Evolutionary conservation across 1,284 basidiomycete species (phyloP).

Genomic region (Apiotrichum gracile): DNA sequence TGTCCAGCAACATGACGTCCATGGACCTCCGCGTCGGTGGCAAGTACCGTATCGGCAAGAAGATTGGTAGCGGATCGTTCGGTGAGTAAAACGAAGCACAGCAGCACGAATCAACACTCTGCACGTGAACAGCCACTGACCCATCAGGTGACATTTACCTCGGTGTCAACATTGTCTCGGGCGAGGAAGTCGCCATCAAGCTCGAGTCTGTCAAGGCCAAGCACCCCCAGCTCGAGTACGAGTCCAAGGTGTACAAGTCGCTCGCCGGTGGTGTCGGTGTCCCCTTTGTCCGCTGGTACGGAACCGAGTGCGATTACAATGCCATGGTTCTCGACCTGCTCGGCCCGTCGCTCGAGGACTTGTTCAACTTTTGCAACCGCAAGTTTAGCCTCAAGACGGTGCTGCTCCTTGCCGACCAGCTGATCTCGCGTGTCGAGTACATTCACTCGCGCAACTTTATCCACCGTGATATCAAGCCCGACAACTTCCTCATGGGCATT

Average conservation of each 20-base stretch:
- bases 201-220: conserved; percentile 99
- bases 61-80: conserved; percentile 98
- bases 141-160: conserved; percentile 98
- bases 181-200: conserved; percentile 99
- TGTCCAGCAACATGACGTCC: conserved; percentile 35
- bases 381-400: conserved; percentile 98
- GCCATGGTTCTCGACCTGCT: conserved; percentile 99
- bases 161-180: conserved; percentile 99
- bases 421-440: conserved; percentile 98
- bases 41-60: conserved; percentile 98
- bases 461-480: conserved; percentile 99
- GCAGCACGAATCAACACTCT: no score
- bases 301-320: conserved; percentile 98
- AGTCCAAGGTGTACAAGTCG: conserved; percentile 95
- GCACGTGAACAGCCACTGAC: conserved; percentile 11
- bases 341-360: conserved; percentile 93
- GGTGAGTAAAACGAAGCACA: conserved; percentile 55
- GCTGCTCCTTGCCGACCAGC: conserved; percentile 90
- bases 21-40: conserved; percentile 95
- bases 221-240: conserved; percentile 99
- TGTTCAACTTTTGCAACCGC: conserved; percentile 99
- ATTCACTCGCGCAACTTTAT: conserved; percentile 99
- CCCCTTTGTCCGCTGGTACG: conserved; percentile 97
- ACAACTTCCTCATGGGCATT: conserved; percentile 99
- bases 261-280: conserved; percentile 97